Evolutionary conservation across 1,139 yeast species (phyloP).

Genomic region (Tardiomyces depauwii): DNA sequence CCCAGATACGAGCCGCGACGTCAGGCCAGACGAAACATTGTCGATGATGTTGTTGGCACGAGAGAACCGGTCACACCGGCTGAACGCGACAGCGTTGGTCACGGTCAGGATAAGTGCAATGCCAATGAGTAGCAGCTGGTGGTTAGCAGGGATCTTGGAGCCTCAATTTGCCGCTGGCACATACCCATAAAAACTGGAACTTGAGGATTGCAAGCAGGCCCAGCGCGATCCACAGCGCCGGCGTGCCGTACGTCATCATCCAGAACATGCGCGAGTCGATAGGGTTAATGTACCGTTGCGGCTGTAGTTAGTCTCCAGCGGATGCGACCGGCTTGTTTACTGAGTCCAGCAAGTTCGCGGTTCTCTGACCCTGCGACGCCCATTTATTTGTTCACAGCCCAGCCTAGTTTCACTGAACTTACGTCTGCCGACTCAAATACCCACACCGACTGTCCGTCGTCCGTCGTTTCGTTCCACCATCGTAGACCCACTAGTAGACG

Average conservation of each 20-base stretch:
- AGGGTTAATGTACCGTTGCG: constrained; percentile 73
- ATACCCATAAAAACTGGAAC: constrained; percentile 54
- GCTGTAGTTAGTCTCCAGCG: constrained; percentile 19
- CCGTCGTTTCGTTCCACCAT: constrained; percentile 69
- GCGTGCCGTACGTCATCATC: constrained; percentile 65
- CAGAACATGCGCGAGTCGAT: constrained; percentile 86
- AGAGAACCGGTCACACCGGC: constrained; percentile 82
- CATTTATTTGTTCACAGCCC: neutral
- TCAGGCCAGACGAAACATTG: constrained; percentile 13
- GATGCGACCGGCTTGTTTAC: neutral
- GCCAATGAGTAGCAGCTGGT: constrained; percentile 20
- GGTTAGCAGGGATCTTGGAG: no score
- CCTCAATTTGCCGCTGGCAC: constrained; percentile 3
- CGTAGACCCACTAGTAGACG: constrained; percentile 81
- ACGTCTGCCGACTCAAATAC: constrained; percentile 74
- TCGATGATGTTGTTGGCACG: constrained; percentile 52
- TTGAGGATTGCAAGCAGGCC: constrained; percentile 70
- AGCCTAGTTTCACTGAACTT: constrained; percentile 12
- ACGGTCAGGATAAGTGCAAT: constrained; percentile 62
- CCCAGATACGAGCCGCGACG: no score
- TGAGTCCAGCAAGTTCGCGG: no score
- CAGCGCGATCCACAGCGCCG: constrained; percentile 61
- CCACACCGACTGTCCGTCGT: constrained; percentile 65
- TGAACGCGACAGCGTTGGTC: constrained; percentile 82
- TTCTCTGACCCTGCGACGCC: no score